Evolutionary conservation across 23 red algal genomes (phyloP).

Genomic region (Gracilaria gracilis): DNA sequence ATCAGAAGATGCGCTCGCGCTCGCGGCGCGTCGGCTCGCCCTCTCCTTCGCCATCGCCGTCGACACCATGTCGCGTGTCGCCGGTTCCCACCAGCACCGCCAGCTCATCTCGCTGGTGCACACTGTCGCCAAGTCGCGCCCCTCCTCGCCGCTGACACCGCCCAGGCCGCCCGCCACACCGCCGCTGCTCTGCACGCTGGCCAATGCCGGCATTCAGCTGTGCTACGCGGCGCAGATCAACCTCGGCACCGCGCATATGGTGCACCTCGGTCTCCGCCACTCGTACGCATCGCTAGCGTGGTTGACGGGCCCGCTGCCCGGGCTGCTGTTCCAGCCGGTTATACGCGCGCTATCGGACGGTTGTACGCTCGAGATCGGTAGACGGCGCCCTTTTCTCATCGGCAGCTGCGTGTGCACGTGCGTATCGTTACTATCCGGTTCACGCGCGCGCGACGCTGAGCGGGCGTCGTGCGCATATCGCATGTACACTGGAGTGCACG

Average conservation of each 20-base stretch:
- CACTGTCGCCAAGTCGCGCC: neutral
- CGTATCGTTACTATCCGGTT: constrained; percentile 65
- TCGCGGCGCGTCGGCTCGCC: no score
- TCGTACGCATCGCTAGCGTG: constrained; percentile 80
- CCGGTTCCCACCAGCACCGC: neutral
- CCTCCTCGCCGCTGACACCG: neutral
- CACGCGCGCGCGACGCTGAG: no score
- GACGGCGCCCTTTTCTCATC: constrained; percentile 84
- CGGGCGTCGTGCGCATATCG: no score
- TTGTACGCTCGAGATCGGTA: constrained; percentile 67
- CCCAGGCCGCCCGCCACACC: neutral
- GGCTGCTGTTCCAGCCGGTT: constrained; percentile 85
- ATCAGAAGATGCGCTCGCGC: no score
- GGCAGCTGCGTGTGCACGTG: constrained; percentile 64
- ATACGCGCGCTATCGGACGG: constrained; percentile 76
- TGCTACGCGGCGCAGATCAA: no score
- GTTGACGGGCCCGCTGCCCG: constrained; percentile 88
- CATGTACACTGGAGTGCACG: no score
- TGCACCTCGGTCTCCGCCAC: constrained; percentile 63
- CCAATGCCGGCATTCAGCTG: constrained; percentile 84
- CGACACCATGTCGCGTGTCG: neutral
- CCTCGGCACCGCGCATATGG: constrained; percentile 68
- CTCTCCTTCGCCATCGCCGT: neutral
- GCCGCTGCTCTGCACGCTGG: constrained; percentile 70
- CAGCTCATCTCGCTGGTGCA: constrained; percentile 20